phyloP scores from a whole-genome alignment of 108 stramenopile genomes.

The Cylindrotheca closterium region DNA sequence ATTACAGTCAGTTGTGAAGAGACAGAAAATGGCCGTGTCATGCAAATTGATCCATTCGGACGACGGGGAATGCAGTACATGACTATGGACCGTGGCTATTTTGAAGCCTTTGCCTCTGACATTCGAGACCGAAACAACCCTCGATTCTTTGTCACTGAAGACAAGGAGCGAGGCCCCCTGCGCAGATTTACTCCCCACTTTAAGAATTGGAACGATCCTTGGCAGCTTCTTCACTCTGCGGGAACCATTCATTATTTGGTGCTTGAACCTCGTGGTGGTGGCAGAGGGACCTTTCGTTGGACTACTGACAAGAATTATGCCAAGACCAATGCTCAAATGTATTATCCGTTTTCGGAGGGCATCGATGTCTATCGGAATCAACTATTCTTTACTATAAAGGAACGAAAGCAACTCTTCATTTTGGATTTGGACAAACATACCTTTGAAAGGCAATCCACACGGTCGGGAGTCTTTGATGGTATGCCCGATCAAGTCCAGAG shows the following conservation, averaged over 20 bases:
- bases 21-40: constrained; percentile 41
- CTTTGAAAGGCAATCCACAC: constrained; percentile 25
- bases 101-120: constrained; percentile 57
- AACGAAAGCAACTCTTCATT: constrained; percentile 31
- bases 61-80: constrained; percentile 21
- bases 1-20: constrained; percentile 71
- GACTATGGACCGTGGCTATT: constrained; percentile 44
- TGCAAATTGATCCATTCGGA: constrained; percentile 65
- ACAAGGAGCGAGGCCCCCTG: constrained; percentile 37
- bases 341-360: constrained; percentile 46
- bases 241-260: constrained; percentile 43
- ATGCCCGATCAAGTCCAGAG: constrained; percentile 54
- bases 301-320: constrained; percentile 10
- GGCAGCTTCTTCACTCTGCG: constrained; percentile 42
- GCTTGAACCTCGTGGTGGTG: constrained; percentile 22
- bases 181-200: constrained; percentile 40
- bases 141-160: constrained; percentile 53
- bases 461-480: constrained; percentile 47
- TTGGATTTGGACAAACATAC: constrained; percentile 43
- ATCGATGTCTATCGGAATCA: constrained; percentile 40
- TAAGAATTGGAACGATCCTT: constrained; percentile 29
- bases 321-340: constrained; percentile 26
- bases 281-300: constrained; percentile 37
- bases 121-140: constrained; percentile 34
- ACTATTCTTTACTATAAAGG: constrained; percentile 44